These are phyloP conservation scores for Monosporascus sp. DNA, from an alignment of 2,329 filamentous ascomycete species.

Conservation along the genomic window DNA sequence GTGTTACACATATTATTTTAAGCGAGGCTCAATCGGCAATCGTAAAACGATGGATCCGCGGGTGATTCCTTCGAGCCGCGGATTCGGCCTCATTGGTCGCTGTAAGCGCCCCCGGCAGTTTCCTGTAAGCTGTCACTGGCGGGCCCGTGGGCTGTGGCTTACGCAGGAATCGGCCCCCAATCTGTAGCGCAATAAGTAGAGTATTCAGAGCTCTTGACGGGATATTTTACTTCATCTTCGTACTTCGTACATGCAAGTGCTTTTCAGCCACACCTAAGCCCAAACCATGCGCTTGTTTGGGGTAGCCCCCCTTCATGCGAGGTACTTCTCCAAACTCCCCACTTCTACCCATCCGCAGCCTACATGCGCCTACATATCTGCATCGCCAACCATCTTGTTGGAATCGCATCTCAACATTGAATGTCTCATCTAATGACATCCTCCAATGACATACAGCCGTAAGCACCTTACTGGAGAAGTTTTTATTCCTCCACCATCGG, in stretches of 20 bases:
- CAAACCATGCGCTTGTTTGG: not conserved
- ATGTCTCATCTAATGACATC: not conserved
- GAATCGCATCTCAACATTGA: not conserved
- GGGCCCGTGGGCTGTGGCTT: no score
- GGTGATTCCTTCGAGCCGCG: not conserved
- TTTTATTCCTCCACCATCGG: no score
- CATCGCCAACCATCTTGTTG: not conserved
- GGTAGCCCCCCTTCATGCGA: not conserved
- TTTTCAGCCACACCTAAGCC: not conserved
- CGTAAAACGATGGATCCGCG: not conserved
- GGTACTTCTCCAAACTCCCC: not conserved
- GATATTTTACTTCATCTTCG: not conserved
- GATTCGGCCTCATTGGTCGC: not conserved
- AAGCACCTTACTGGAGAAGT: not conserved
- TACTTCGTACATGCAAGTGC: not conserved
- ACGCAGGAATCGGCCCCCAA: no score
- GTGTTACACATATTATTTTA: not conserved
- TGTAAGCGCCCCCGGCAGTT: not conserved
- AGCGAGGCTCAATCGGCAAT: not conserved
- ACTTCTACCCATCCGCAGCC: not conserved
- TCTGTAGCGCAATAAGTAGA: no score
- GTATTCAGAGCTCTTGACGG: no score
- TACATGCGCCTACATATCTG: not conserved
- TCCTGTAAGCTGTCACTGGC: not conserved
- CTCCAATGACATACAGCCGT: not conserved